A percentile compares a stretch with the other conserved stretches of the same genome.
These are phyloP conservation scores for Kurtzmaniella natalensis DNA, from an alignment of 1,139 yeast genomes.

Conservation along the genomic window DNA sequence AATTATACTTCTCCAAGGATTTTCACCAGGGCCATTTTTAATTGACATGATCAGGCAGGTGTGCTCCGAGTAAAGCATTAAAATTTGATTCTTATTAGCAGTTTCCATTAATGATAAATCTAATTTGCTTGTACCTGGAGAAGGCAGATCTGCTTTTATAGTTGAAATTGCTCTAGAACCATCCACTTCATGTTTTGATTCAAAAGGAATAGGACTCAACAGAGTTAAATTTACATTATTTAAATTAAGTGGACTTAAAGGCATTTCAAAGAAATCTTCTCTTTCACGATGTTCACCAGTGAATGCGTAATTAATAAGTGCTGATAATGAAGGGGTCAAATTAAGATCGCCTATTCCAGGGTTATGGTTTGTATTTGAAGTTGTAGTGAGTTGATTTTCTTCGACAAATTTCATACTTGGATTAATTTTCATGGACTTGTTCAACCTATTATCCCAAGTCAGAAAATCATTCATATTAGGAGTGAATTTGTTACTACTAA, in stretches of 20 bases:
- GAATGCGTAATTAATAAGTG: constrained; percentile 41
- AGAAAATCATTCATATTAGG: constrained; percentile 19
- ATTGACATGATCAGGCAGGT: constrained; percentile 63
- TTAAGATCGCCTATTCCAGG: constrained; percentile 14
- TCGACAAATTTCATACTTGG: too few relatives aligned
- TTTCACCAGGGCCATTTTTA: constrained; percentile 58
- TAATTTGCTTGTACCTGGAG: not conserved
- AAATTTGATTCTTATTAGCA: constrained; percentile 33
- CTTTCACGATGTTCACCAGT: constrained; percentile 25
- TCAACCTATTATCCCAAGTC: not conserved
- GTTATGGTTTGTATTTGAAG: not conserved
- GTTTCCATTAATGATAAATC: constrained; percentile 14
- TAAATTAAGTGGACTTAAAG: constrained; percentile 32
- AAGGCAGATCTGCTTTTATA: constrained; percentile 5
- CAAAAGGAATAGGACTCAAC: constrained; percentile 3
- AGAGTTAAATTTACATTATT: constrained; percentile 3
- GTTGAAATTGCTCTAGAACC: not conserved
- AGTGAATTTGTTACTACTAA: constrained; percentile 12
- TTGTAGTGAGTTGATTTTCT: not conserved
- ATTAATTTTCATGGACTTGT: not conserved
- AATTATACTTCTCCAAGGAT: constrained; percentile 62
- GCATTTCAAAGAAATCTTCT: constrained; percentile 14
- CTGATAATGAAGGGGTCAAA: constrained; percentile 42
- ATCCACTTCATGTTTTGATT: not conserved
- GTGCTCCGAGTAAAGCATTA: constrained; percentile 35